Conservation (phyloP, 208 protist genomes). For the Angomonas deanei region DNA sequence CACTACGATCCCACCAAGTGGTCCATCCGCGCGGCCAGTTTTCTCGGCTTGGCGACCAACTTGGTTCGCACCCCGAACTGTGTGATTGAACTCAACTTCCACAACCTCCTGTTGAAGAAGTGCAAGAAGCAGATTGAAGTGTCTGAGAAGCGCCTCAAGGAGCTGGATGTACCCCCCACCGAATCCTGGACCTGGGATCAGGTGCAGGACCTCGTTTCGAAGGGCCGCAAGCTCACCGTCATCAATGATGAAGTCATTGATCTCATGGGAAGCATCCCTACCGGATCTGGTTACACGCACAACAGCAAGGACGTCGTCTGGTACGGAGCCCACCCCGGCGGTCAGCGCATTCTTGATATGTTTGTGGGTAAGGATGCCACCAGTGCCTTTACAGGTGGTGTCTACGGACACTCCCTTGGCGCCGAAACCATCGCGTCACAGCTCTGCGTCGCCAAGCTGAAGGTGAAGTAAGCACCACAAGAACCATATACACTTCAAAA, state of each 20-base stretch:
- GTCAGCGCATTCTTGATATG: slow-evolving; percentile 62
- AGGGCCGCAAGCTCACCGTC: slow-evolving; percentile 61
- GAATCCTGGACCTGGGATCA: slow-evolving; percentile 57
- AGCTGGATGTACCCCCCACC: slow-evolving; percentile 29
- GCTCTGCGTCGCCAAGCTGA: slow-evolving; percentile 57
- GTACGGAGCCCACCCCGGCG: slow-evolving; percentile 69
- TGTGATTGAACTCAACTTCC: slow-evolving; percentile 58
- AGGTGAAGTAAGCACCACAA: slow-evolving; percentile 1
- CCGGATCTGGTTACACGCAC: slow-evolving; percentile 59
- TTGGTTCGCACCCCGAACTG: slow-evolving; percentile 57
- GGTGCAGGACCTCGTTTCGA: slow-evolving; percentile 43
- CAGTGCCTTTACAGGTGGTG: slow-evolving; percentile 53
- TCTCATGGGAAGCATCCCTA: slow-evolving; percentile 49
- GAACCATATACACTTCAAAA: background rate
- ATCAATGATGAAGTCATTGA: slow-evolving; percentile 68
- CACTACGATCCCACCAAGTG: slow-evolving; percentile 91
- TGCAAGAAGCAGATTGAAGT: slow-evolving; percentile 27
- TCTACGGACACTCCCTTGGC: slow-evolving; percentile 64
- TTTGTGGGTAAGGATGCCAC: slow-evolving; percentile 79
- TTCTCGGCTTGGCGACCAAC: slow-evolving; percentile 55
- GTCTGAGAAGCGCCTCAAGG: slow-evolving; percentile 28
- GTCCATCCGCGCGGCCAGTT: slow-evolving; percentile 58
- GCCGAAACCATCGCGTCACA: slow-evolving; percentile 59
- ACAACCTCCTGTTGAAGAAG: slow-evolving; percentile 44
- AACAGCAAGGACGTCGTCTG: slow-evolving; percentile 57